A percentile compares a stretch with the other conserved stretches of the same genome.
phyloP scores from a whole-genome alignment of 163 green algal species.

The Scenedesmus sp. region DNA sequence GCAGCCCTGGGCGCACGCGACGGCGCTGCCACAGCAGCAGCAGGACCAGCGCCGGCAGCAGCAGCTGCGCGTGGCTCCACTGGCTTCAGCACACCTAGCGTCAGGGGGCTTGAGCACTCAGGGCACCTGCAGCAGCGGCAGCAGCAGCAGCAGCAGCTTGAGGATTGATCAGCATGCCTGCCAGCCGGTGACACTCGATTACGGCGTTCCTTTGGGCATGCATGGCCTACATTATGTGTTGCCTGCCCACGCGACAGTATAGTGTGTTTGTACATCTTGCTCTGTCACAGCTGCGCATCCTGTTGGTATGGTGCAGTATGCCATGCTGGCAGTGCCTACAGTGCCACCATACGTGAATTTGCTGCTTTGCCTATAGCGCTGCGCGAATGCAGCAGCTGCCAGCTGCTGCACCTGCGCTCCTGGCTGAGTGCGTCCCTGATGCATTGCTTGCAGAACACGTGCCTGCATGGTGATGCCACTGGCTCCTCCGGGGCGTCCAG shows the following conservation, averaged over 20 bases:
- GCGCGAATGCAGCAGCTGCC: not conserved
- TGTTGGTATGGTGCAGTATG: too few species aligned
- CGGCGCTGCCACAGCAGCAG: not conserved
- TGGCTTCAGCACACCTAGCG: not conserved
- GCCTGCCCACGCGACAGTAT: too few species aligned
- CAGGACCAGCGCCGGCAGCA: not conserved
- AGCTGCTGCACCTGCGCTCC: not conserved
- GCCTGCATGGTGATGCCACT: not conserved
- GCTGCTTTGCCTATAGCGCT: not conserved
- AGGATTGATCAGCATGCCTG: too few species aligned
- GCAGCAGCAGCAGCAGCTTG: not conserved
- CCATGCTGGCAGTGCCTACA: too few species aligned
- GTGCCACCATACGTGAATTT: too few species aligned
- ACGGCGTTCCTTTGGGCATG: too few species aligned
- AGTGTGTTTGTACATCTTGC: too few species aligned
- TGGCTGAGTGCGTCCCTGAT: conserved; percentile 16
- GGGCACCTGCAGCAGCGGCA: not conserved
- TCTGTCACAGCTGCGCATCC: too few species aligned
- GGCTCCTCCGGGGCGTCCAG: conserved; percentile 15
- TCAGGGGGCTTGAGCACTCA: not conserved
- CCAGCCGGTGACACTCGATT: too few species aligned
- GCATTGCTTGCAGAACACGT: conserved; percentile 11
- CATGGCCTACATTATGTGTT: too few species aligned
- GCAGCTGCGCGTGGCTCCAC: not conserved
- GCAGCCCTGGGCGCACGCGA: not conserved